A percentile compares a stretch with the other conserved stretches of the same genome.
phyloP scores from a whole-genome alignment of 345 rosid species.

The Arabidopsis suecica region DNA sequence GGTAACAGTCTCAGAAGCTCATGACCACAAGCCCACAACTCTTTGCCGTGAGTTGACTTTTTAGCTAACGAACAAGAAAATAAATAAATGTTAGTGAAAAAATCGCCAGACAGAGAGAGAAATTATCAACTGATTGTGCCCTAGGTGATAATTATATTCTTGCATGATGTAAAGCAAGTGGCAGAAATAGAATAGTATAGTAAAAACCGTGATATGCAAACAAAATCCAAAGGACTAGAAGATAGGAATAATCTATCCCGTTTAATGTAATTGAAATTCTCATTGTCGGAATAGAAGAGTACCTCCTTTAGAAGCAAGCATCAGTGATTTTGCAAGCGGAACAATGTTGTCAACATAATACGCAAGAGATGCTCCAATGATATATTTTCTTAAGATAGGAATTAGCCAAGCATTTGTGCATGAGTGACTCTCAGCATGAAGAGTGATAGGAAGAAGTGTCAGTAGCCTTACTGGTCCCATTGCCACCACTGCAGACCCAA shows the following conservation, averaged over 20 bases:
- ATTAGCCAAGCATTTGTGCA: conserved; percentile 81
- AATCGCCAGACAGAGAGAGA: not conserved
- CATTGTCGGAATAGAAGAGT: conserved; percentile 24
- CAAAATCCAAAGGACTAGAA: conserved; percentile 11
- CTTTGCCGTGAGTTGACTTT: conserved; percentile 61
- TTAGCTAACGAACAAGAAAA: conserved; percentile 57
- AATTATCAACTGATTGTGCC: conserved; percentile 5
- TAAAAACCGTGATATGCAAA: conserved; percentile 8
- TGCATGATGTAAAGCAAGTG: conserved; percentile 18
- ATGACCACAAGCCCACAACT: conserved; percentile 68
- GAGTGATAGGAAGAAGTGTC: conserved; percentile 67
- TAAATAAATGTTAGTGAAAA: conserved; percentile 12
- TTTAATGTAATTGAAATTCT: conserved; percentile 7
- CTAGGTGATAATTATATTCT: not conserved
- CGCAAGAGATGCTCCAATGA: conserved; percentile 72
- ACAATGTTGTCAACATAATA: conserved; percentile 81
- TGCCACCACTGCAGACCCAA: conserved; percentile 86
- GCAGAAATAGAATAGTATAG: not conserved
- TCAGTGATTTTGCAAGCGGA: conserved; percentile 79
- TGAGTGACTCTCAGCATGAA: conserved; percentile 54
- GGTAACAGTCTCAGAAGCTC: conserved; percentile 77
- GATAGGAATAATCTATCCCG: conserved; percentile 8
- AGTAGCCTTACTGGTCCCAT: conserved; percentile 83
- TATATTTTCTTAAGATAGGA: conserved; percentile 69
- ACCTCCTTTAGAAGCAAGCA: conserved; percentile 70